Percentiles rank a stretch among this genome's conserved stretches.
Evolutionary conservation across 495 filamentous ascomycete genomes (phyloP).

Genomic region (Pseudoneurospora amorphoporcata): DNA sequence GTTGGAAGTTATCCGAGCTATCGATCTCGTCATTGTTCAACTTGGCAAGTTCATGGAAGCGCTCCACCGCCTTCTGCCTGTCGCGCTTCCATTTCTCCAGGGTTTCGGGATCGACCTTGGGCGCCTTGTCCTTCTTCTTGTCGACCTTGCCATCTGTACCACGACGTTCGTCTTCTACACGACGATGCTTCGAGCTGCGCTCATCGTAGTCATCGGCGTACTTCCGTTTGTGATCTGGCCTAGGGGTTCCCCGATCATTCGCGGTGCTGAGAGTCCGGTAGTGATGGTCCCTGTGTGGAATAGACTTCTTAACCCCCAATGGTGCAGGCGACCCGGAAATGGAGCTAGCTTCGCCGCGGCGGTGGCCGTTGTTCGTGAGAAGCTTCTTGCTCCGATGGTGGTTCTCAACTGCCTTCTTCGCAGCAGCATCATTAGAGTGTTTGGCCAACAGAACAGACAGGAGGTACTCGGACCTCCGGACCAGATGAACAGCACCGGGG

Average conservation of each 20-base stretch:
- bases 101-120: slow-evolving; percentile 23
- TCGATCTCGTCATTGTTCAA: slow-evolving; percentile 24
- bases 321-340: slow-evolving; percentile 51
- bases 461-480: slow-evolving; percentile 88
- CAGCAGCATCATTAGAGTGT: slow-evolving; percentile 56
- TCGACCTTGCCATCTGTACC: slow-evolving; percentile 15
- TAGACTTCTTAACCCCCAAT: slow-evolving; percentile 28
- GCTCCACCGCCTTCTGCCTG: slow-evolving; percentile 23
- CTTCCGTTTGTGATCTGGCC: slow-evolving; percentile 38
- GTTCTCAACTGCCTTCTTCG: slow-evolving; percentile 76
- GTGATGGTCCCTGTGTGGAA: slow-evolving; percentile 33
- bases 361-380: slow-evolving; percentile 37
- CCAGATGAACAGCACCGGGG: slow-evolving; percentile 90
- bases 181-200: slow-evolving; percentile 23
- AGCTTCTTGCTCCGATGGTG: slow-evolving; percentile 83
- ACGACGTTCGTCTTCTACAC: slow-evolving; percentile 21
- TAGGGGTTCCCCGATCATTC: slow-evolving; percentile 32
- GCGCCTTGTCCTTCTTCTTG: slow-evolving; percentile 22
- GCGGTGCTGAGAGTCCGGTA: slow-evolving; percentile 37
- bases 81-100: slow-evolving; percentile 25
- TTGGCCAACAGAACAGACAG: slow-evolving; percentile 79
- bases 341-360: slow-evolving; percentile 40
- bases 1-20: slow-evolving; percentile 19
- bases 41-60: slow-evolving; percentile 23
- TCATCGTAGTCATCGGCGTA: slow-evolving; percentile 28